Evolutionary conservation across 176 grass and related monocot species (phyloP).

Genomic region (Aegilops tauschii): DNA sequence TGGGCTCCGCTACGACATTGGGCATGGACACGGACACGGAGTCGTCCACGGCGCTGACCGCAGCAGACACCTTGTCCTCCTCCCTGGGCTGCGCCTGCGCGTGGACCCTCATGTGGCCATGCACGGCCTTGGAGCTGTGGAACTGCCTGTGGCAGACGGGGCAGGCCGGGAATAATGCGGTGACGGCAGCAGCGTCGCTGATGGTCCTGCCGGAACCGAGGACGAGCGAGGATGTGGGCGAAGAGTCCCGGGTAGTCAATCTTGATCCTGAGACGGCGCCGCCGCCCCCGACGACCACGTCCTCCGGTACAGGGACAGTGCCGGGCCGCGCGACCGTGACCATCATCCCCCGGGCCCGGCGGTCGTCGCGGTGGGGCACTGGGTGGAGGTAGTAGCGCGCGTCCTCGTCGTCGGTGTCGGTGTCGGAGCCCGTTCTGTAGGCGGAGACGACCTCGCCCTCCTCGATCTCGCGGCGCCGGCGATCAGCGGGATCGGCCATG

Average conservation of each 20-base stretch:
- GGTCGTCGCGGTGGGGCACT: not conserved
- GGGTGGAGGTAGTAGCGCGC: not conserved
- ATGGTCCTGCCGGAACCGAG: not conserved
- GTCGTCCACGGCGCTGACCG: not conserved
- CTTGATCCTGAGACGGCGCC: not conserved
- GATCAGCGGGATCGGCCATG: not conserved
- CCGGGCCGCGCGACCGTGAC: too few relatives aligned
- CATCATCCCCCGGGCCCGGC: not conserved
- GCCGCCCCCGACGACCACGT: too few relatives aligned
- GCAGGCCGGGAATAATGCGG: not conserved
- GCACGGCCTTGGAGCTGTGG: constrained; percentile 4
- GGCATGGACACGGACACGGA: not conserved
- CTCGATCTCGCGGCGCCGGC: not conserved
- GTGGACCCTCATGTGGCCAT: constrained; percentile 43
- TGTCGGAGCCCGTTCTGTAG: not conserved
- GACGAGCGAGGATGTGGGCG: not conserved
- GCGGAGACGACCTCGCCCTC: constrained; percentile 27
- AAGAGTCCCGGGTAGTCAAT: not conserved
- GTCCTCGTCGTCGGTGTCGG: constrained; percentile 1
- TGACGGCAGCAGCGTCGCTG: not conserved
- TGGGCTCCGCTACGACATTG: not conserved
- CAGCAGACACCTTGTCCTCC: not conserved
- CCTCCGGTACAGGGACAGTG: too few relatives aligned
- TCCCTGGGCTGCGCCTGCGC: not conserved
- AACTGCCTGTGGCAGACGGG: constrained; percentile 12